These are phyloP conservation scores for Phytophthora fragariaefolia DNA, from an alignment of 352 stramenopile species.

Conservation along the genomic window DNA sequence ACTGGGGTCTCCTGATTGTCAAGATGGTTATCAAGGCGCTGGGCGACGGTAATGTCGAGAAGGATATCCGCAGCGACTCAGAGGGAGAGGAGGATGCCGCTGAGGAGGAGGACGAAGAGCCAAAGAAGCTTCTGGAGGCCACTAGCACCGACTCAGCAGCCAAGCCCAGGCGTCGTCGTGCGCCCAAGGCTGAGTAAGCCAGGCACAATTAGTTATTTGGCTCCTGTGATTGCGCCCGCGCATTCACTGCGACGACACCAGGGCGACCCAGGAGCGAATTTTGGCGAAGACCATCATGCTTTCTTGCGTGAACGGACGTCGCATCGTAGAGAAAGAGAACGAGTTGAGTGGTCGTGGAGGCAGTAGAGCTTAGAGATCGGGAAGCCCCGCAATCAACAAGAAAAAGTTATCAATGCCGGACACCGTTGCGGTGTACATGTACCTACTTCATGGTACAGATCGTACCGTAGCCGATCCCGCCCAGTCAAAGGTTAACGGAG, in stretches of 20 bases:
- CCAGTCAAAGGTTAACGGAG: background rate
- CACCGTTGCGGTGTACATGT: too few relatives aligned
- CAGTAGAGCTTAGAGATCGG: constrained; percentile 38
- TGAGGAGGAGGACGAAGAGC: constrained; percentile 30
- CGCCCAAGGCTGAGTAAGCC: constrained; percentile 72
- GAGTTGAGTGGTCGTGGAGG: constrained; percentile 23
- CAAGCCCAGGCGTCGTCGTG: constrained; percentile 65
- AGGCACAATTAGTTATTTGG: constrained; percentile 10
- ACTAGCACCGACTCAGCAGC: constrained; percentile 22
- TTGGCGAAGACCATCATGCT: constrained; percentile 20
- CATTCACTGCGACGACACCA: constrained; percentile 13
- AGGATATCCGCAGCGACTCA: constrained; percentile 85
- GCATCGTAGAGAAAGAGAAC: constrained; percentile 38
- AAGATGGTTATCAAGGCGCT: constrained; percentile 78
- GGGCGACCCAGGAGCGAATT: constrained; percentile 2
- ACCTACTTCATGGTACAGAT: background rate
- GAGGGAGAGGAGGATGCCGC: constrained; percentile 57
- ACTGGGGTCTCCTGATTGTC: constrained; percentile 80
- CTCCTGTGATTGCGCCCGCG: constrained; percentile 25
- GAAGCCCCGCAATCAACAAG: constrained; percentile 18
- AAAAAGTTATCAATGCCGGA: constrained; percentile 9
- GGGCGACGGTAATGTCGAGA: constrained; percentile 72
- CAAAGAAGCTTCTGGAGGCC: constrained; percentile 26
- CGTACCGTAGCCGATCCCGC: background rate
- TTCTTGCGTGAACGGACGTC: constrained; percentile 7